Base-by-base conservation (phyloP, 805 yeast genomes). In the Candida loeiensis region DNA sequence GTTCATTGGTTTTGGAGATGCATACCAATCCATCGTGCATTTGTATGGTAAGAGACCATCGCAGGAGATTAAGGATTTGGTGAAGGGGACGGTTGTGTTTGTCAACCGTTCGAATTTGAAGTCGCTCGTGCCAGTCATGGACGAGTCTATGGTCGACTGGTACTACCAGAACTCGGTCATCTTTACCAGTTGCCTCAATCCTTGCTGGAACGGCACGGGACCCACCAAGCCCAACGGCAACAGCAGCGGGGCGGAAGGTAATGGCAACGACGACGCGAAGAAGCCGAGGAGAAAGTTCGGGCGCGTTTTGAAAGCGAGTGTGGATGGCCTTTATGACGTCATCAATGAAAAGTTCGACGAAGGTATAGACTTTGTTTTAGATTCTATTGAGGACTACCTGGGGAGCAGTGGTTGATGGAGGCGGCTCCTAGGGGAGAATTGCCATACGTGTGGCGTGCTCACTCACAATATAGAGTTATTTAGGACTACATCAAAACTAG, bases 271-370 rank as follows among this genome's bases (percentile, higher is more conserved):
- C 15, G 66, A 62, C 32, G 54, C 57, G 26, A 88, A 87, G 55
- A 76, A 82, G 55, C 96, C 96, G 27, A 77, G 98, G 56, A 80
- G 86, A 61, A 91, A 89, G 61, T 88, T 81, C 55, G 99, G 99
- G 16, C 75, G 96, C 44, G 96, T 93, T 2, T 62, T 90, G 38
- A 79, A 82, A 50, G 76, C 93, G 4, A 79, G 80, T 32, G 65
- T 71, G 18, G 91, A 84, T 50, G 89, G 91, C 1, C 56, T 90
- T 43, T 82, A 79, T 64, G 85, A 84, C 45, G 77, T 87, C 11
- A 74, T 88, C 39, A 81, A 80, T 45, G 96, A 87, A 57, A 71
- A 89, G 55, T 85, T 86, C 49, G 88, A 83, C 21, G 97, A 89
- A 54, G 85, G 90, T 2, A 74, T 85, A 13, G 96, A 87, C 54